Evolutionary conservation across 2,329 filamentous ascomycete species (phyloP), one percentile per base, ranked within the genome.

Genomic region (Alternaria tenuissima): DNA sequence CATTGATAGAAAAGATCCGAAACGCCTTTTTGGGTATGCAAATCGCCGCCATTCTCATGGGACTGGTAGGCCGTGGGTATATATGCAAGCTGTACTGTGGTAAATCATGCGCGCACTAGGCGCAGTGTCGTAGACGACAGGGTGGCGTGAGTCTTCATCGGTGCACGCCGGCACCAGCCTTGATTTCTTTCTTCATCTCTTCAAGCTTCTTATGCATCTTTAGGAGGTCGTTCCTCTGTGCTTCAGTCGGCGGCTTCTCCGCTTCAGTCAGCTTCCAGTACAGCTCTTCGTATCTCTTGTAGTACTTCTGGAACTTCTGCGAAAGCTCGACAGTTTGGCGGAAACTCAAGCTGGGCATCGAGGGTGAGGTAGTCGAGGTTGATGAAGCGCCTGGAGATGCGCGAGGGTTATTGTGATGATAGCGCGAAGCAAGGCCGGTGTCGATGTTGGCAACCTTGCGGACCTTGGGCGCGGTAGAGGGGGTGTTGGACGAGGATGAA

Each of bases 111-210:
- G 55, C 57, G 59, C 58, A 41, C 59, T 39, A 46, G 34, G 58
- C 61, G 61, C 55, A 46, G 49, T 46, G 47, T 55, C 53, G 34
- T 57, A 38, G 53, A 54, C 30, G 44, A 41, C 41, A 36, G 46
- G 43, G 41, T 38, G 36, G 18, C 34, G 26, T 58, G 22, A 24
- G 57, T 38, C 43, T 54, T 68, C 63, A 75, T 38, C 68, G 72
- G 53, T 72, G 67, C 55, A 69, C 55, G 18, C 71, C 68, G 36
- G 73, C 75, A 57, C 78, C 69, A 62, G 80, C 67, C 67, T 78
- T 73, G 62, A 88, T 88, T 70, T 87, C 84, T 61, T 81, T 76
- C 78, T 88, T 88, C 83, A 87, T 85, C 65, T 81, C 80, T 67
- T 84, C 81, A 47, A 88, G 74, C 65, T 81, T 80, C 66, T 77